A percentile compares a stretch with the other conserved stretches of the same genome.
phyloP scores from a whole-genome alignment of 2,329 filamentous ascomycete genomes.

The Lizonia empirigonia region DNA sequence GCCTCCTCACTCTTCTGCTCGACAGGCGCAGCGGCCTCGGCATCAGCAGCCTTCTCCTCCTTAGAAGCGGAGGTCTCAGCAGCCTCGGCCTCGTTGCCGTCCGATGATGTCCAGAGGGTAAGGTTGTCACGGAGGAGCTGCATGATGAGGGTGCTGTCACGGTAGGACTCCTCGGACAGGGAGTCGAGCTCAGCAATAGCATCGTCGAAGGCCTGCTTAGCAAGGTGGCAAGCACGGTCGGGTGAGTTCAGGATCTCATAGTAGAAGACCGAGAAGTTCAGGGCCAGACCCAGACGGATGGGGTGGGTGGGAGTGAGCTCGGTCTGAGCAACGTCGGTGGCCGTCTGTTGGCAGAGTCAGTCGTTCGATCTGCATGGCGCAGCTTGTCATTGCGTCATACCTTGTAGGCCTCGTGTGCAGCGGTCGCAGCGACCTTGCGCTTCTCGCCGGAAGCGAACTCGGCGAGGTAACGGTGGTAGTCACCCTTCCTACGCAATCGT shows the following conservation, averaged over 20 bases:
- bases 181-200: constrained; percentile 98
- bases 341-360: constrained; percentile 66
- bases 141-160: constrained; percentile 99
- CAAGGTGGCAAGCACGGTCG: constrained; percentile 95
- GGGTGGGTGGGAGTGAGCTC: constrained; percentile 97
- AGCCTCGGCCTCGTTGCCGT: constrained; percentile 78
- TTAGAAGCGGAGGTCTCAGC: constrained; percentile 63
- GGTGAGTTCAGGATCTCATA: constrained; percentile 99
- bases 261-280: constrained; percentile 99
- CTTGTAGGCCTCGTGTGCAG: constrained; percentile 97
- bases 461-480: constrained; percentile 94
- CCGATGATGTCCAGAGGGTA: constrained; percentile 96
- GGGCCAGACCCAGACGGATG: constrained; percentile 93
- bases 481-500: constrained; percentile 76
- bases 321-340: constrained; percentile 96
- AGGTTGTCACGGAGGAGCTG: constrained; percentile 98
- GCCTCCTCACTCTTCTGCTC: constrained; percentile 43
- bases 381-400: constrained; percentile 58
- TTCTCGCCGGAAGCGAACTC: constrained; percentile 93
- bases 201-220: constrained; percentile 99
- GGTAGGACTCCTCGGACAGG: constrained; percentile 96
- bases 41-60: constrained; percentile 64
- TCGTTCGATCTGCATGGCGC: constrained; percentile 20
- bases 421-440: constrained; percentile 85
- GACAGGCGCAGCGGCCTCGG: constrained; percentile 53